A percentile compares a stretch with the other conserved stretches of the same genome.
phyloP scores from a whole-genome alignment of 257 asterid species.

The Paraleonurus japonicus region DNA sequence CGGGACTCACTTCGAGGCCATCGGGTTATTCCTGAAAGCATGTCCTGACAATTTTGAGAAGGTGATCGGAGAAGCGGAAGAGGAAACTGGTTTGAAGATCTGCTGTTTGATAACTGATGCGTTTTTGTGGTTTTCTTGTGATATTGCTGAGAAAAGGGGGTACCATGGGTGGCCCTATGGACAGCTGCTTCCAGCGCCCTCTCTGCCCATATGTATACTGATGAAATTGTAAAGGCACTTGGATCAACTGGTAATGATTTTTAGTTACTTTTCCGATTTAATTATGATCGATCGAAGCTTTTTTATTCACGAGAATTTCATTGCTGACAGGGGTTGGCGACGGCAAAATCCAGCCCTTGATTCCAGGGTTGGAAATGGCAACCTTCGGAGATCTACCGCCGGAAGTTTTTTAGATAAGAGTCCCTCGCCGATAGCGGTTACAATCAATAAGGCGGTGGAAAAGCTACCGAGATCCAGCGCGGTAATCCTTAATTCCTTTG shows the following conservation, averaged over 20 bases:
- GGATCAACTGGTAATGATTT: conserved; percentile 27
- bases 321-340: conserved; percentile 18
- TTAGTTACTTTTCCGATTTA: neutral
- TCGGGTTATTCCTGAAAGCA: conserved; percentile 45
- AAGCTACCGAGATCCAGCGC: conserved; percentile 56
- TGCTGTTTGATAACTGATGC: conserved; percentile 62
- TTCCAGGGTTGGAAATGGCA: conserved; percentile 56
- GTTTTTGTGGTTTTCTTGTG: conserved; percentile 57
- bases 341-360: conserved; percentile 30
- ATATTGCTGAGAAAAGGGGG: conserved; percentile 49
- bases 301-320: neutral
- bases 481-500: conserved; percentile 61
- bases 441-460: conserved; percentile 54
- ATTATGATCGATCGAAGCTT: neutral
- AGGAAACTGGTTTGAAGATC: conserved; percentile 41
- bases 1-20: conserved; percentile 46
- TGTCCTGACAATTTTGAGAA: conserved; percentile 52
- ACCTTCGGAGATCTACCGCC: conserved; percentile 51
- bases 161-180: conserved; percentile 78
- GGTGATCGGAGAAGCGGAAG: conserved; percentile 43
- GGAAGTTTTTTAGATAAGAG: conserved; percentile 38
- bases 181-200: conserved; percentile 57
- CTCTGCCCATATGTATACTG: conserved; percentile 54
- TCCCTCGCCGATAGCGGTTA: conserved; percentile 45
- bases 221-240: conserved; percentile 31